Percentiles rank a stretch among this genome's conserved stretches.
Evolutionary conservation across 208 protist genomes (phyloP).

Genomic region (Trypanosoma melophagium): DNA sequence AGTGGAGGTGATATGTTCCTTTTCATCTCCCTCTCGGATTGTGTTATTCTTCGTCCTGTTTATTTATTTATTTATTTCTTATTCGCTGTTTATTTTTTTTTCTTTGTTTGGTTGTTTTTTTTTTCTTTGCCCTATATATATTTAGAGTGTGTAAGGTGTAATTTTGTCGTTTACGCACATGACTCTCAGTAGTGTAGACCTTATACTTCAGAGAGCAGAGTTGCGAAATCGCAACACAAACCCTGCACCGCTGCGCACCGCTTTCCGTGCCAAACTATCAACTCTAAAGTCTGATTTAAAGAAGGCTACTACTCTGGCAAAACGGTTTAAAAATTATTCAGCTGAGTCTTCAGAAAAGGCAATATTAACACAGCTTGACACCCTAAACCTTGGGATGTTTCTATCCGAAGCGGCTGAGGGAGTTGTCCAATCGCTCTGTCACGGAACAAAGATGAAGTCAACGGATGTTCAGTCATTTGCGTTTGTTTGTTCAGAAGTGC

Average conservation of each 20-base stretch:
- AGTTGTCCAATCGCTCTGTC: conserved; percentile 27
- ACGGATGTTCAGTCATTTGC: conserved; percentile 22
- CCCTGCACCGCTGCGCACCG: conserved; percentile 5
- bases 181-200: neutral
- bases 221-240: conserved; percentile 22
- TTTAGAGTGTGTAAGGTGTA: no score
- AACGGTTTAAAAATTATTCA: conserved; percentile 29
- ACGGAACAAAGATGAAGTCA: conserved; percentile 24
- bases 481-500: conserved; percentile 29
- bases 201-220: conserved; percentile 8
- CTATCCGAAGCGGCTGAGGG: conserved; percentile 27
- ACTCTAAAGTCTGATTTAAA: conserved; percentile 33
- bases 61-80: no score
- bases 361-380: conserved; percentile 22
- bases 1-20: no score
- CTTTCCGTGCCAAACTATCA: conserved; percentile 9
- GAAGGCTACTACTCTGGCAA: conserved; percentile 29
- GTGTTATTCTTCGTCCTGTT: no score
- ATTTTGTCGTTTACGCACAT: neutral
- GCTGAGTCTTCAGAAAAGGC: conserved; percentile 25
- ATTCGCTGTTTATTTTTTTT: no score
- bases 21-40: no score
- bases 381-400: conserved; percentile 32
- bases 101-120: no score
- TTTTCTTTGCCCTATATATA: no score